These are phyloP conservation scores for Pythium biforme DNA, from an alignment of 352 stramenopile species.

Conservation along the genomic window DNA sequence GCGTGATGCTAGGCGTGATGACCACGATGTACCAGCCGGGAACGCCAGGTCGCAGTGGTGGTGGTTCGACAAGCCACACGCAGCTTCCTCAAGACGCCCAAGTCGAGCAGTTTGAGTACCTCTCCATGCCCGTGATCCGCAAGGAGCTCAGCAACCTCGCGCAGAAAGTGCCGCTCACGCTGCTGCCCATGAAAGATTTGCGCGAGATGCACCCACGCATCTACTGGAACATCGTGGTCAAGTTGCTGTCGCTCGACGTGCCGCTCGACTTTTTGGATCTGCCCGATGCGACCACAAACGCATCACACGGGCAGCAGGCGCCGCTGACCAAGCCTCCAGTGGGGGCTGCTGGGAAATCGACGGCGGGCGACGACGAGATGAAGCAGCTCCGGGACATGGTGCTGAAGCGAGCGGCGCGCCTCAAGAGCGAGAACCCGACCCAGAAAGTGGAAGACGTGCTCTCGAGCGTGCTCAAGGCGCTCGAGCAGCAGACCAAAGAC, in stretches of 20 bases:
- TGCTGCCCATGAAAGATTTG: conserved; percentile 39
- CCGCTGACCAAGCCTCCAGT: background rate
- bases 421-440: conserved; percentile 8
- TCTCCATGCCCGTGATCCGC: conserved; percentile 43
- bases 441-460: conserved; percentile 15
- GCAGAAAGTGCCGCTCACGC: conserved; percentile 37
- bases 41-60: background rate
- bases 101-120: conserved; percentile 44
- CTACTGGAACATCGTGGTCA: conserved; percentile 64
- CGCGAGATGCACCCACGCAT: conserved; percentile 38
- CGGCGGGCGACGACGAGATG: conserved; percentile 12
- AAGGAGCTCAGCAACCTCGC: conserved; percentile 44
- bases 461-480: conserved; percentile 9
- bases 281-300: conserved; percentile 23
- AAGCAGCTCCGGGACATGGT: conserved; percentile 9
- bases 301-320: background rate
- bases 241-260: conserved; percentile 42
- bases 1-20: conserved; percentile 38
- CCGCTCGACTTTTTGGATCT: conserved; percentile 48
- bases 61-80: too few relatives aligned
- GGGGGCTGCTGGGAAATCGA: background rate
- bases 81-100: conserved; percentile 17
- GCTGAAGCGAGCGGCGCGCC: conserved; percentile 4
- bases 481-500: conserved; percentile 15
- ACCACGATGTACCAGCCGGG: conserved; percentile 26